These are phyloP conservation scores for Ceratocystis diversiconidia DNA, from an alignment of 2,329 filamentous ascomycete species.

Conservation along the genomic window DNA sequence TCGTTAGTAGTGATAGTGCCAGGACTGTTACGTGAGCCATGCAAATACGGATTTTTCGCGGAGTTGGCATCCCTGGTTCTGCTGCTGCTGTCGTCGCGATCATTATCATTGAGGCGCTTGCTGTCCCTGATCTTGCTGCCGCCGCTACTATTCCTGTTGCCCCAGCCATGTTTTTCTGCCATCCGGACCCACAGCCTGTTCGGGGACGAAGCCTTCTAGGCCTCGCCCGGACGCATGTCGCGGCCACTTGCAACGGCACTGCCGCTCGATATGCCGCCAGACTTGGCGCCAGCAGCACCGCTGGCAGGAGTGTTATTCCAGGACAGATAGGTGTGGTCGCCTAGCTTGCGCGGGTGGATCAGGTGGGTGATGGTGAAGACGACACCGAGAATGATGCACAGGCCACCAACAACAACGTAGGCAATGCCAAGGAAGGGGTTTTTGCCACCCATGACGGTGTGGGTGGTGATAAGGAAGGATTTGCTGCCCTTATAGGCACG, in stretches of 20 bases:
- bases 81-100: background rate
- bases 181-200: slow-evolving; percentile 21
- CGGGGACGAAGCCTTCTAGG: slow-evolving; percentile 26
- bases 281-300: slow-evolving; percentile 28
- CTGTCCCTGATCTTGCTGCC: background rate
- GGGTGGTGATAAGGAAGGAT: slow-evolving; percentile 74
- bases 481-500: slow-evolving; percentile 72
- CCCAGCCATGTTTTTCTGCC: slow-evolving; percentile 1
- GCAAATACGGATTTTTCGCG: background rate
- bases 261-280: slow-evolving; percentile 21
- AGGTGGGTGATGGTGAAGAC: slow-evolving; percentile 84
- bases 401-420: slow-evolving; percentile 82
- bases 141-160: background rate
- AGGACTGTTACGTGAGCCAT: background rate
- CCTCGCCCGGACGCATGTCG: slow-evolving; percentile 34
- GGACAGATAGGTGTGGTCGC: slow-evolving; percentile 91
- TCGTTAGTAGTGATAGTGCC: background rate
- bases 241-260: slow-evolving; percentile 40
- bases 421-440: slow-evolving; percentile 95
- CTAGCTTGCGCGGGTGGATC: slow-evolving; percentile 88
- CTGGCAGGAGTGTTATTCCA: slow-evolving; percentile 60
- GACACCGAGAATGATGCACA: slow-evolving; percentile 78
- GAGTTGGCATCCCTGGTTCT: background rate
- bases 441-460: slow-evolving; percentile 84
- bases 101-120: too few relatives aligned